These are phyloP conservation scores for Malassezia obtusa DNA, from an alignment of 1,284 basidiomycete genomes.

Conservation along the genomic window DNA sequence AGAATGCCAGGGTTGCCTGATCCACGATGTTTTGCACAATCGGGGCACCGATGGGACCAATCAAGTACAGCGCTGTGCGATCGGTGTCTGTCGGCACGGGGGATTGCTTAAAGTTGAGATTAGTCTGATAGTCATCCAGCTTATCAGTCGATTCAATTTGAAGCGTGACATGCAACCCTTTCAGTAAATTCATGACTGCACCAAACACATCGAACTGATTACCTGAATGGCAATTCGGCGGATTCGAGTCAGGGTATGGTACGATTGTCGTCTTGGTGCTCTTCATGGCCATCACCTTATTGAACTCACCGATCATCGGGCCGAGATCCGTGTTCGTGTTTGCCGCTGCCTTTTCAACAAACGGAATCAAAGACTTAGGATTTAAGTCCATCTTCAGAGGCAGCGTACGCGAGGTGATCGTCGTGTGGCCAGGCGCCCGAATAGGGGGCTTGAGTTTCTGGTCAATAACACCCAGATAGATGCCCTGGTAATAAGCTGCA, in stretches of 20 bases:
- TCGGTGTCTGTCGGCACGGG: slow-evolving; percentile 61
- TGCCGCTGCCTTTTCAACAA: slow-evolving; percentile 56
- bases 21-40: slow-evolving; percentile 62
- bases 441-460: slow-evolving; percentile 55
- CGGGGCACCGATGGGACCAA: slow-evolving; percentile 56
- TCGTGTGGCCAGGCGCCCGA: slow-evolving; percentile 57
- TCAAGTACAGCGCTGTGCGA: slow-evolving; percentile 58
- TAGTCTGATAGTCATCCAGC: slow-evolving; percentile 51
- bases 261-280: slow-evolving; percentile 58
- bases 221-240: slow-evolving; percentile 56
- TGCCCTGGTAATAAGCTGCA: slow-evolving; percentile 52
- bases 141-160: slow-evolving; percentile 37
- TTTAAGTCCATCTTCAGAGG: slow-evolving; percentile 62
- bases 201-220: slow-evolving; percentile 48
- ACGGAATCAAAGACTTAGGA: slow-evolving; percentile 57
- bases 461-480: slow-evolving; percentile 51
- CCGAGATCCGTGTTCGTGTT: slow-evolving; percentile 59
- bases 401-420: slow-evolving; percentile 57
- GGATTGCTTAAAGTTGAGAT: slow-evolving; percentile 59
- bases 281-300: slow-evolving; percentile 56
- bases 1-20: slow-evolving; percentile 56
- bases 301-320: slow-evolving; percentile 58
- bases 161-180: slow-evolving; percentile 57
- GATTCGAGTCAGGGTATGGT: slow-evolving; percentile 47
- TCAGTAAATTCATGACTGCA: slow-evolving; percentile 59